Percentiles rank a stretch among this genome's conserved stretches.
Evolutionary conservation across 1,139 yeast genomes (phyloP).

Genomic region (Saccharomyces hybrid): DNA sequence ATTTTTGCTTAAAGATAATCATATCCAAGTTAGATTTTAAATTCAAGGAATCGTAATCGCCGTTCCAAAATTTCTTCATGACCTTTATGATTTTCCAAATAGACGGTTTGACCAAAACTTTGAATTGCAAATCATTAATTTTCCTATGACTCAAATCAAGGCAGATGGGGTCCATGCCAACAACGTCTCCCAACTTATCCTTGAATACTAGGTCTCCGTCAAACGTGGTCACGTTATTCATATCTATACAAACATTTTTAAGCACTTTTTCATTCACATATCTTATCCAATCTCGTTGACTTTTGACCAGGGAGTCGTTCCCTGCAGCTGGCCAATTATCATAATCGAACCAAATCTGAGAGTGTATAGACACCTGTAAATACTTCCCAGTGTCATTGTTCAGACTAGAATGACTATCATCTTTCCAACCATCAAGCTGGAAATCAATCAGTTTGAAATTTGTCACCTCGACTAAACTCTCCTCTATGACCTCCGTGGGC

Average conservation of each 20-base stretch:
- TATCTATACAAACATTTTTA: constrained; percentile 18
- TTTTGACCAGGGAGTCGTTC: not conserved
- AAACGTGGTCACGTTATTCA: constrained; percentile 22
- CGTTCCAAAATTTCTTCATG: constrained; percentile 23
- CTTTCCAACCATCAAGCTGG: constrained; percentile 28
- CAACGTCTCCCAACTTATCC: constrained; percentile 14
- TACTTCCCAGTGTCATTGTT: constrained; percentile 18
- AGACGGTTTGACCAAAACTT: constrained; percentile 21
- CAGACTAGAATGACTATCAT: constrained; percentile 8
- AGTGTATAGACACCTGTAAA: constrained; percentile 18
- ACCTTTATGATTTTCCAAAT: constrained; percentile 21
- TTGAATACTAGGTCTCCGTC: constrained; percentile 11
- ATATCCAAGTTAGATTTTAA: constrained; percentile 23
- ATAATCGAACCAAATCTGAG: constrained; percentile 20
- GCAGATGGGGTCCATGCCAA: constrained; percentile 19
- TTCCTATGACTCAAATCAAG: constrained; percentile 17
- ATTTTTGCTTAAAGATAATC: constrained; percentile 13
- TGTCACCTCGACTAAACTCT: constrained; percentile 11
- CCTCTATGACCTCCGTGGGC: not conserved
- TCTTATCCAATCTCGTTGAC: constrained; percentile 11
- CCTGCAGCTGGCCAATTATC: constrained; percentile 10
- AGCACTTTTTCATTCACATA: constrained; percentile 16
- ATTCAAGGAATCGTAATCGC: constrained; percentile 19
- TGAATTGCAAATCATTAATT: constrained; percentile 16
- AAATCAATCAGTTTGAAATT: constrained; percentile 16